Base-by-base conservation (phyloP, 164 flowering plant species). In the Warburgia ugandensis region DNA sequence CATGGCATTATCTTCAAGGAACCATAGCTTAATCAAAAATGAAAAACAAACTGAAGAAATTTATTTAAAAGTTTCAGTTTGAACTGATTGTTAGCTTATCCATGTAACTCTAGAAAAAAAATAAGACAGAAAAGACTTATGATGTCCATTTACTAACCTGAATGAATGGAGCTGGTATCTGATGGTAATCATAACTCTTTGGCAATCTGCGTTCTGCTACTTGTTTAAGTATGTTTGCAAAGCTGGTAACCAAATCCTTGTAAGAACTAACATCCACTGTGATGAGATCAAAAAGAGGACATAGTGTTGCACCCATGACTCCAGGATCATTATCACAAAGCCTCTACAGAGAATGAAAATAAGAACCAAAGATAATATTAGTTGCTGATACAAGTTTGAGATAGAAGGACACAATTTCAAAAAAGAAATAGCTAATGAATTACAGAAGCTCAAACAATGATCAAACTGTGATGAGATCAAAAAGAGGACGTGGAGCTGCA, bases 241-340 rank as follows among this genome's bases (percentile, higher is more conserved):
- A 82, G 66, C 95, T 88, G 59, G 69, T 65, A 20, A 88, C 84
- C 52, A 87, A 67, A 64, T 92, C 98, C 65, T 83, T 88, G 48
- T 75, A 82, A 30, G 91, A 56, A 69, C 58, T 76, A 13, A 68
- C 80, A 77, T 94, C 97, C 11, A 36, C 40, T 16, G 76, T 52
- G n/a, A 89, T 65, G 47, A 94, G 94, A 75, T 94, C 99, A 68
- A 72, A 83, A 33, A 94, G 82, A 17, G 99, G 99, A 69, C 89
- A 89, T 29, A 94, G 95, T 12, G 92, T 69, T 27, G 99, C 97
- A 40, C 96, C 99, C 99, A 94, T 94, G 44, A 94, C 99, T 19
- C 97, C 97, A 50, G 99, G 99, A 69, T 94, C 99, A 61, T 76
- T 89, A 63, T 94, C 99, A 66, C 91, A 80, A 2, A 94, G 84